phyloP scores from a whole-genome alignment of 768 basidiomycete species.

The Filobasidium wieringae region DNA sequence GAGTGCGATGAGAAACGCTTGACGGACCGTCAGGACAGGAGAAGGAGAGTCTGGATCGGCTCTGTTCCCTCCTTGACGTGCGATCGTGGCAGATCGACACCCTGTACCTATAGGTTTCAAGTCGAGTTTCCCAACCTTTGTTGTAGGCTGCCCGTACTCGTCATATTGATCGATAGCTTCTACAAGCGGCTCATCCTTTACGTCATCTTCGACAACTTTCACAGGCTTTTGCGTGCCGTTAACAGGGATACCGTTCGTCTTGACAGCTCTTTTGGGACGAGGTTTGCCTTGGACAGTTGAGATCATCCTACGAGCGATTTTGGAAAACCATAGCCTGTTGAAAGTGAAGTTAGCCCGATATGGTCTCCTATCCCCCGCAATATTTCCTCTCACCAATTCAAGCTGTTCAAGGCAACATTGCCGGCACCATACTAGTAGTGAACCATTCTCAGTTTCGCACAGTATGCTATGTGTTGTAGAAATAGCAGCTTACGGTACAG shows the following conservation, averaged over 20 bases:
- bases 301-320: constrained; percentile 29
- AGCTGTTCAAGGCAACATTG: constrained; percentile 54
- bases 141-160: not conserved
- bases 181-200: not conserved
- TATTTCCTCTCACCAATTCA: constrained; percentile 50
- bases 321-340: constrained; percentile 30
- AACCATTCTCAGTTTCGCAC: not conserved
- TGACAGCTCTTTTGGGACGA: not conserved
- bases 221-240: not conserved
- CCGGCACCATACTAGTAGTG: constrained; percentile 45
- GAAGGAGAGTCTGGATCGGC: not conserved
- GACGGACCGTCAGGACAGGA: not conserved
- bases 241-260: not conserved
- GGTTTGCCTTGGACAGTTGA: constrained; percentile 1
- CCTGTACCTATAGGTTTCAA: not conserved
- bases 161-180: not conserved
- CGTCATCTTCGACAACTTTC: not conserved
- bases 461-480: constrained; percentile 15
- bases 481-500: constrained; percentile 12
- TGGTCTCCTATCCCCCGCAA: not conserved
- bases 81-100: not conserved
- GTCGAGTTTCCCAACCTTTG: not conserved
- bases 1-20: not conserved
- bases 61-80: not conserved
- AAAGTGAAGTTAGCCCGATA: not conserved